Evolutionary conservation across 805 yeast species (phyloP).

Genomic region (Candida peoriensis): DNA sequence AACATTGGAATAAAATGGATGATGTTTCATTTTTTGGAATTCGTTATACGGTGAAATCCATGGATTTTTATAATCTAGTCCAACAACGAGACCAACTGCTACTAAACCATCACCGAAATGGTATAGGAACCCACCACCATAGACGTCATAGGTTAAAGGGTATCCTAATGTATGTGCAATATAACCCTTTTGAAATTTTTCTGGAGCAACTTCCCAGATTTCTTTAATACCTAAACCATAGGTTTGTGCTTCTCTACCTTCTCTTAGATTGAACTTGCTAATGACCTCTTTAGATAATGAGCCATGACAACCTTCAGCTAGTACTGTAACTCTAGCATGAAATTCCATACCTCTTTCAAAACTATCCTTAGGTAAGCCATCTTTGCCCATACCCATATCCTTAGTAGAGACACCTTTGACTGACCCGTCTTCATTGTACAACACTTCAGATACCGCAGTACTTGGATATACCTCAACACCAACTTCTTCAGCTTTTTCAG

Average conservation of each 20-base stretch:
- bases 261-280: slow-evolving; percentile 61
- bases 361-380: slow-evolving; percentile 72
- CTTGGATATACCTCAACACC: slow-evolving; percentile 95
- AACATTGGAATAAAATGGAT: slow-evolving; percentile 72
- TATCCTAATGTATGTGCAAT: slow-evolving; percentile 88
- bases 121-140: slow-evolving; percentile 97
- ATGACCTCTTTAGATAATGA: slow-evolving; percentile 79
- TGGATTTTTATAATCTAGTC: slow-evolving; percentile 92
- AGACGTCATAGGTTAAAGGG: slow-evolving; percentile 68
- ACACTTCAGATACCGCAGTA: slow-evolving; percentile 75
- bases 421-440: slow-evolving; percentile 55
- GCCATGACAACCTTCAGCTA: slow-evolving; percentile 99
- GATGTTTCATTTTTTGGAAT: slow-evolving; percentile 90
- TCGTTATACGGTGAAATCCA: slow-evolving; percentile 94
- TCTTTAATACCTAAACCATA: slow-evolving; percentile 96
- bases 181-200: slow-evolving; percentile 72
- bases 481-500: slow-evolving; percentile 85
- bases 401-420: slow-evolving; percentile 91
- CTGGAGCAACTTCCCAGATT: slow-evolving; percentile 91
- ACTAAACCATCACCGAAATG: slow-evolving; percentile 94
- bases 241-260: slow-evolving; percentile 68
- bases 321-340: slow-evolving; percentile 80
- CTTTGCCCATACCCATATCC: slow-evolving; percentile 79
- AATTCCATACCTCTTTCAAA: slow-evolving; percentile 98
- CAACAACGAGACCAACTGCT: slow-evolving; percentile 89